Evolutionary conservation across 1,284 basidiomycete genomes (phyloP), one percentile per base, ranked within the genome.

Genomic region (Wallemia ichthyophaga): DNA sequence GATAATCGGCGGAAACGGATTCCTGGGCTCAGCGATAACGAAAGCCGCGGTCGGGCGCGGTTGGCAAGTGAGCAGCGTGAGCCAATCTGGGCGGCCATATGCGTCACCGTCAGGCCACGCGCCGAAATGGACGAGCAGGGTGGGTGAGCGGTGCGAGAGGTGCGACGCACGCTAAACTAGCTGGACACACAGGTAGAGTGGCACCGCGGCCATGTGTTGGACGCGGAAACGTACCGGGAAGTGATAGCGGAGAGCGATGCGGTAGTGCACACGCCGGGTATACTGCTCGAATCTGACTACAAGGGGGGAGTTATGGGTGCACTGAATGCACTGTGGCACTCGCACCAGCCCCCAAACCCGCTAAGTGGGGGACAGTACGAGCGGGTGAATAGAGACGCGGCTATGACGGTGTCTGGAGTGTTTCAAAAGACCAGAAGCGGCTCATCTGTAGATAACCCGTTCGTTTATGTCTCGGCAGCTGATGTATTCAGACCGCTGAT

Each of bases 261-360:
- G 1, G 83, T 94, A 25, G 87, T 96, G 32, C 88, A 95, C 68
- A 92, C 94, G 0, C 76, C 96, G n/a, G 92, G 92, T 53, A 87
- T 83, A 37, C 77, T 98, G 58, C 74, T 96, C 57, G 87, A 94
- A 69, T 78, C 74, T 2, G 74, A 73, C 53, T 98, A 98, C 75
- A 98, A 98, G 70, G 67, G 72, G 27, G 76, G 79, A 26, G 64
- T 89, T 56, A 73, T 73, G 63, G 73, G 73, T 21, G 78, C 37
- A 5, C 37, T 48, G 13, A 11, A 48, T 5, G 37, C 9, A 17
- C n/a, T 48, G 37, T 11, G 7, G 5, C 13, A 13, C 5, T 5
- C 9, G 5, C 11, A 19, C 11, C 3, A 21, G 13, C 11, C 11
- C 5, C 37, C 37, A 21, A 48, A 48, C n/a, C 37, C 37, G n/a